phyloP scores from a whole-genome alignment of 257 asterid genomes.

The Ehretia macrophylla region DNA sequence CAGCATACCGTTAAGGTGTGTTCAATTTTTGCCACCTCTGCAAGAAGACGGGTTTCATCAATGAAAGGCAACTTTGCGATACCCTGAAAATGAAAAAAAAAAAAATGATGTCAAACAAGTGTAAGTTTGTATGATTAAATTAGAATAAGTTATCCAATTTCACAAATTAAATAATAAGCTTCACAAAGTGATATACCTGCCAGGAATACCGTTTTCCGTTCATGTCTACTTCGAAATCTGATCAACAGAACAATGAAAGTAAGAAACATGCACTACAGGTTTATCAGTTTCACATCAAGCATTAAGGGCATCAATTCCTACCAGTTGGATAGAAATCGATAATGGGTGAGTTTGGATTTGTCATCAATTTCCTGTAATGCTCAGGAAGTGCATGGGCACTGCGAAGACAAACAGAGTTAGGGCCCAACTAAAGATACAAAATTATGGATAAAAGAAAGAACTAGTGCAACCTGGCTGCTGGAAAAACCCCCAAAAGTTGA shows the following conservation, averaged over 20 bases:
- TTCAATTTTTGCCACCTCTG: constrained; percentile 84
- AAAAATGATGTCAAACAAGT: constrained; percentile 4
- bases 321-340: constrained; percentile 91
- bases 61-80: constrained; percentile 94
- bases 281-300: constrained; percentile 6
- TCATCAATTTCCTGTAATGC: constrained; percentile 84
- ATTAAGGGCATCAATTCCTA: constrained; percentile 22
- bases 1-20: constrained; percentile 73
- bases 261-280: not conserved
- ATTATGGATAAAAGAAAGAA: constrained; percentile 9
- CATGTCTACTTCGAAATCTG: constrained; percentile 98
- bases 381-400: constrained; percentile 94
- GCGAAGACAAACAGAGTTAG: constrained; percentile 42
- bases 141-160: not conserved
- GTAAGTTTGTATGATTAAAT: not conserved
- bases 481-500: constrained; percentile 92
- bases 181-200: constrained; percentile 45
- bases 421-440: constrained; percentile 9
- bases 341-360: constrained; percentile 87
- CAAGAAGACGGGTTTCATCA: constrained; percentile 83
- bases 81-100: constrained; percentile 50
- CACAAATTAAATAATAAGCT: not conserved
- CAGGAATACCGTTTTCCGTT: constrained; percentile 91
- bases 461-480: constrained; percentile 81
- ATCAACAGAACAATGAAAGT: constrained; percentile 14